These are phyloP conservation scores for Candida tetrigidarum DNA, from an alignment of 1,139 yeast genomes.

Conservation along the genomic window DNA sequence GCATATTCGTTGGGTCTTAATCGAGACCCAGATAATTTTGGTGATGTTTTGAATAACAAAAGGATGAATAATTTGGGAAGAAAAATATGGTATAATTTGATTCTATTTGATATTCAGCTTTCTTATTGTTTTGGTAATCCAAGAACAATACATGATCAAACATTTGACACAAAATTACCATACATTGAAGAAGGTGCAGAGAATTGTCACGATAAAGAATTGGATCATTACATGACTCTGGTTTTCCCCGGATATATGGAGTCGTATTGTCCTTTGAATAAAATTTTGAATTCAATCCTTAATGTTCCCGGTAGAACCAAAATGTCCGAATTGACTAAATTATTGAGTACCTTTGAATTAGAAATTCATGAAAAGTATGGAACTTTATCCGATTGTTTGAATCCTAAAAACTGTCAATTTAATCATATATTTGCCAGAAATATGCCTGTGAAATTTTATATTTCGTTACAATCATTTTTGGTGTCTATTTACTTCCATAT, in stretches of 20 bases:
- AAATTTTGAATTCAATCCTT: slow-evolving; percentile 23
- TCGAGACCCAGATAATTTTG: slow-evolving; percentile 41
- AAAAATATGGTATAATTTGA: slow-evolving; percentile 52
- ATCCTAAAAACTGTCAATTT: slow-evolving; percentile 19
- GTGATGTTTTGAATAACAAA: slow-evolving; percentile 24
- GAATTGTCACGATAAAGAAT: slow-evolving; percentile 23
- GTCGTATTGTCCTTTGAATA: slow-evolving; percentile 15
- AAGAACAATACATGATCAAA: slow-evolving; percentile 21
- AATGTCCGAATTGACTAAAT: slow-evolving; percentile 26
- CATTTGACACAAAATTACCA: slow-evolving; percentile 34
- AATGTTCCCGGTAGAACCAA: slow-evolving; percentile 26
- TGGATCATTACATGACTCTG: slow-evolving; percentile 28
- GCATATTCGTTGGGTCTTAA: slow-evolving; percentile 52
- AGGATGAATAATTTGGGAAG: slow-evolving; percentile 45
- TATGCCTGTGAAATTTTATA: slow-evolving; percentile 29
- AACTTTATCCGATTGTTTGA: slow-evolving; percentile 25
- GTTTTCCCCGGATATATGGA: slow-evolving; percentile 11
- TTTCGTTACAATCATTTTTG: slow-evolving; percentile 36
- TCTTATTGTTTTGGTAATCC: slow-evolving; percentile 37
- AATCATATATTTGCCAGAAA: slow-evolving; percentile 25
- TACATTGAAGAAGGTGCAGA: slow-evolving; percentile 28
- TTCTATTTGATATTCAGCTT: slow-evolving; percentile 29
- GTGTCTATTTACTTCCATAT: slow-evolving; percentile 42
- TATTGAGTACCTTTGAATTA: slow-evolving; percentile 26
- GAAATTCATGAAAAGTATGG: slow-evolving; percentile 23